Evolutionary conservation across 1,284 basidiomycete genomes (phyloP), one percentile per base, ranked within the genome.

Genomic region (Trametes hirsuta): DNA sequence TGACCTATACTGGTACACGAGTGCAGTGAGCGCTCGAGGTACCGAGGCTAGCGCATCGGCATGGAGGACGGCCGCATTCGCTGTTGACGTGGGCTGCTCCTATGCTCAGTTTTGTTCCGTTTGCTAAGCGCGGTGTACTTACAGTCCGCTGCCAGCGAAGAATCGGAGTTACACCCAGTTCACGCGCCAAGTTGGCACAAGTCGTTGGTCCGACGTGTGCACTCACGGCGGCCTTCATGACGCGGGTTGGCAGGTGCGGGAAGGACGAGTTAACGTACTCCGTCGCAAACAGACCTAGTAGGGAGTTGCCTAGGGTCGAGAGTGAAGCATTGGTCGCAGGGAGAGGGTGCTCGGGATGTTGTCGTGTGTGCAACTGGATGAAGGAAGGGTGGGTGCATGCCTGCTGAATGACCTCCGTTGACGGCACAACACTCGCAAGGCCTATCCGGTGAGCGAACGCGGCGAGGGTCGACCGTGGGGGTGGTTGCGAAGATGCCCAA

Each of bases 191-290:
- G 65, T 83, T 87, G 44, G 91, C 86, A 68, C 94, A 93, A 11
- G 93, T 91, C 62, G 84, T 76, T 10, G 93, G 89, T 3, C 97
- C 97, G 24, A 97, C 95, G 74, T 93, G 93, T 40, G 94, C 92
- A 44, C 93, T 94, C 51, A 97, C 85, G 9, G 93, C 95, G 8
- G 91, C 90, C 77, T 97, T 96, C 68, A 96, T 78, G 18, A 94
- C 94, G 53, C 90, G 85, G 22, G 94, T 95, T 1, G 97, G 97
- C 22, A 99, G 82, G 73, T 97, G 90, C 0, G 97, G 97, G 75
- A 92, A 98, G 47, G 87, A 81, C 8, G 90, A 81, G 60, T 93
- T 84, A 35, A 98, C 77, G 72, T 90, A 87, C 77, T 99, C 97
- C 0, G 92, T 81, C 4, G 93, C 92, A 68, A 98, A 94, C 41